Evolutionary conservation across 768 basidiomycete species (phyloP), one percentile per base, ranked within the genome.

Genomic region (Dictyophora rubrovolvata): DNA sequence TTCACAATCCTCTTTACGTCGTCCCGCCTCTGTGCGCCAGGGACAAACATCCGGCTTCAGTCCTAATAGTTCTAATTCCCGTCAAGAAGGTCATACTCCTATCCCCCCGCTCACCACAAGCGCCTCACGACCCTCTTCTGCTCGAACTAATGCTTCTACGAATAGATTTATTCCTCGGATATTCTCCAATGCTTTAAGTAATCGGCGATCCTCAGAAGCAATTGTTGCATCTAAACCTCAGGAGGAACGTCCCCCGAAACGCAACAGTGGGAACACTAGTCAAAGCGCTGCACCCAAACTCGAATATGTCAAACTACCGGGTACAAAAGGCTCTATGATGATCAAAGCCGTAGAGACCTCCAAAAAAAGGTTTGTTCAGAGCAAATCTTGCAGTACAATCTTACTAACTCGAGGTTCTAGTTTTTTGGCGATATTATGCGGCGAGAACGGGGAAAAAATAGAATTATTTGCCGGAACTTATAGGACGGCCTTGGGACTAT

Each of bases 391-490:
- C 56, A 34, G 9, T 28, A 14, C 28, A 12, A 14, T 35, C 58
- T 18, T 51, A 20, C 1, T 37, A 53, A 54, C 46, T 4, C 28
- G 7, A 28, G 7, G 7, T 7, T 28, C 7, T 61, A 93, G 90
- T 70, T 95, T 94, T 74, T 79, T 95, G 21, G 92, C 93, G 9
- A 93, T 94, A 65, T 79, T 95, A 0, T 94, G 93, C 63, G 92
- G 92, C 18, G 93, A 94, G 35, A 87, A 83, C 63, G 93, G 90
- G 16, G 92, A 94, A 74, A 91, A 93, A 66, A 91, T 95, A 51
- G 92, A 95, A 66, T 75, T 95, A 11, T 95, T 94, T 70, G 92
- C 93, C 46, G 92, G 93, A 23, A 92, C 92, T 11, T 89, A 89
- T 64, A 79, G 87, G 56, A 89, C 89, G n/a, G 90, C 92, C 5